Percentiles rank a stretch among this genome's conserved stretches.
Evolutionary conservation across 805 yeast species (phyloP).

Genomic region (Vanderwaltozyma verrucispora): DNA sequence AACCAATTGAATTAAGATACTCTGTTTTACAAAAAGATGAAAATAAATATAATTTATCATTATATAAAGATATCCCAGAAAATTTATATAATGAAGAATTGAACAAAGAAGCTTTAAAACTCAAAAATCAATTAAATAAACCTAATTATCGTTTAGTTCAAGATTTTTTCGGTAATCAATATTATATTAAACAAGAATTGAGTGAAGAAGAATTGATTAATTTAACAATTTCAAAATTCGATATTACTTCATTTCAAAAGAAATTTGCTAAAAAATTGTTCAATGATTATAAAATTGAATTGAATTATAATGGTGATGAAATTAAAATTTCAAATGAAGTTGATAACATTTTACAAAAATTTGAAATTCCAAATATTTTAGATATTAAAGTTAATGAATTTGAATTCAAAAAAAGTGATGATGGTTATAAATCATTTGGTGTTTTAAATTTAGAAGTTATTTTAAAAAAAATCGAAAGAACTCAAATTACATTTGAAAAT

Average conservation of each 20-base stretch:
- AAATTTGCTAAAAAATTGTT: constrained; percentile 6
- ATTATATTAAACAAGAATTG: constrained; percentile 19
- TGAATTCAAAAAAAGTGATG: constrained; percentile 9
- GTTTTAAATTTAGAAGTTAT: constrained; percentile 10
- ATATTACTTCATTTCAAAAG: constrained; percentile 5
- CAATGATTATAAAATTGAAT: constrained; percentile 17
- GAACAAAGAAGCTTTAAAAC: constrained; percentile 3
- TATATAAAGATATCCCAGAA: constrained; percentile 1
- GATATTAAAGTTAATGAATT: constrained; percentile 18
- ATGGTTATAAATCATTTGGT: constrained; percentile 5
- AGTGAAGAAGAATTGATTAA: constrained; percentile 16
- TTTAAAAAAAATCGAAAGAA: constrained; percentile 1
- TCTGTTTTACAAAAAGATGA: background rate
- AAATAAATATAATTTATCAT: constrained; percentile 1
- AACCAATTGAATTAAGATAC: background rate
- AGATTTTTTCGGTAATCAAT: constrained; percentile 23
- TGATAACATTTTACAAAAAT: constrained; percentile 13
- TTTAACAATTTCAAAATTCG: constrained; percentile 11
- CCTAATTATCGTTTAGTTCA: constrained; percentile 17
- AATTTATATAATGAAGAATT: constrained; percentile 6
- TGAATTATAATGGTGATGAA: constrained; percentile 16
- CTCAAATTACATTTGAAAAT: too few species aligned
- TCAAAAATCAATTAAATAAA: constrained; percentile 1
- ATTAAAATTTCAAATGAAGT: constrained; percentile 11
- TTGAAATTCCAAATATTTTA: constrained; percentile 13